Conservation (phyloP, 306 rosid genomes). For the Fragaria iinumae region DNA sequence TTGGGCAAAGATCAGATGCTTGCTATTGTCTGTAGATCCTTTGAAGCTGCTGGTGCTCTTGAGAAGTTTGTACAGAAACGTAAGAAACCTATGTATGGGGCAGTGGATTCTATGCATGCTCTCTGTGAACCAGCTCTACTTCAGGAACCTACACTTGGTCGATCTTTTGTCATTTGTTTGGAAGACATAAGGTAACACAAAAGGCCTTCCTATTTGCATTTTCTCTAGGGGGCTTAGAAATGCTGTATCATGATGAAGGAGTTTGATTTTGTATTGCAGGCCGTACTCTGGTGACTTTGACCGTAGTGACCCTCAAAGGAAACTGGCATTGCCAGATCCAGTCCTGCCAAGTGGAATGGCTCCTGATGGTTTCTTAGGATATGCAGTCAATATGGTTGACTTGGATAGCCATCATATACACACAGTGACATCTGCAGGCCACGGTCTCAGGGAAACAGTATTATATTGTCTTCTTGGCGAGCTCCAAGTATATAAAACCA, state of each 20-base stretch:
- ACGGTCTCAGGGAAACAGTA: slow-evolving; percentile 59
- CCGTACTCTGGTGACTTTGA: slow-evolving; percentile 33
- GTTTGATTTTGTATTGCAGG: slow-evolving; percentile 29
- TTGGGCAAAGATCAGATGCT: slow-evolving; percentile 61
- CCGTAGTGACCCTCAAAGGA: slow-evolving; percentile 42
- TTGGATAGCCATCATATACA: slow-evolving; percentile 33
- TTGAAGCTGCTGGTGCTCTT: slow-evolving; percentile 39
- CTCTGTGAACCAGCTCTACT: slow-evolving; percentile 41
- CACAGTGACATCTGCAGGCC: slow-evolving; percentile 38
- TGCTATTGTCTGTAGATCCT: slow-evolving; percentile 51
- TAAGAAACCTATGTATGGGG: slow-evolving; percentile 19
- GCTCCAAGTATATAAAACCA: slow-evolving; percentile 56
- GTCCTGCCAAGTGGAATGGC: slow-evolving; percentile 26
- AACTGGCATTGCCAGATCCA: slow-evolving; percentile 42
- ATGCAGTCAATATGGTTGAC: slow-evolving; percentile 65
- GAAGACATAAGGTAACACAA: slow-evolving; percentile 52
- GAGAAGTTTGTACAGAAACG: slow-evolving; percentile 32
- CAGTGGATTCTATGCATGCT: slow-evolving; percentile 37
- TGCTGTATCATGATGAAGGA: neutral
- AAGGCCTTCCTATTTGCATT: neutral
- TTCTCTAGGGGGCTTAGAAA: neutral
- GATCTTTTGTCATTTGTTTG: slow-evolving; percentile 48
- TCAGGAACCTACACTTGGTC: slow-evolving; percentile 33
- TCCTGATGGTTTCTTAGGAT: slow-evolving; percentile 55
- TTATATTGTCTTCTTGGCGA: slow-evolving; percentile 48